Conservation (phyloP, 768 basidiomycete genomes). For the Termitomyces sp. region DNA sequence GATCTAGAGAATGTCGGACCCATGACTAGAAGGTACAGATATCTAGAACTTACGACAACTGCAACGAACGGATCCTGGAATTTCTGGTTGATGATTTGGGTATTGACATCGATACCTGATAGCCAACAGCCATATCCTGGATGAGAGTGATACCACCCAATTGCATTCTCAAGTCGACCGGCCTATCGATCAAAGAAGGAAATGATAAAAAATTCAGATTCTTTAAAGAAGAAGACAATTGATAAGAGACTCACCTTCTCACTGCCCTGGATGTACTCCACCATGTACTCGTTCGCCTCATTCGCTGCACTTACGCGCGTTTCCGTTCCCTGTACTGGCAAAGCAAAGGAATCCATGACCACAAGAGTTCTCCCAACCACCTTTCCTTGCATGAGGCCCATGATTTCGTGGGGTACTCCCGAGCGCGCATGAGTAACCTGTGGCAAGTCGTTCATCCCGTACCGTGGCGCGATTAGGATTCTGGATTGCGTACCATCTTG, state of each 20-base stretch:
- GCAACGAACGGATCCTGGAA: conserved; percentile 97
- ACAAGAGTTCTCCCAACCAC: conserved; percentile 73
- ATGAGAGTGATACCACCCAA: conserved; percentile 99
- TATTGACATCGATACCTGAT: conserved; percentile 97
- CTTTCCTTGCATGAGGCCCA: conserved; percentile 99
- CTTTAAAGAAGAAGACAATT: neutral
- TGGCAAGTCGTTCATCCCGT: neutral
- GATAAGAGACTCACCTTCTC: conserved; percentile 54
- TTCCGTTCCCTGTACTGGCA: conserved; percentile 97
- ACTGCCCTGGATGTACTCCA: conserved; percentile 80
- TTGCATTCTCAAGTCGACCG: conserved; percentile 77
- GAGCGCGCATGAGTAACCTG: conserved; percentile 98
- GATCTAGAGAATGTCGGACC: conserved; percentile 47
- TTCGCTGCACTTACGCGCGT: conserved; percentile 95
- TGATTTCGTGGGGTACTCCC: conserved; percentile 96
- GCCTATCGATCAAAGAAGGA: conserved; percentile 40
- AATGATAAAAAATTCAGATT: conserved; percentile 1
- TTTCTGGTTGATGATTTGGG: conserved; percentile 92
- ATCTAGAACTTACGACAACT: conserved; percentile 66
- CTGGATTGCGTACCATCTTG: conserved; percentile 65
- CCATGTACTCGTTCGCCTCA: conserved; percentile 99
- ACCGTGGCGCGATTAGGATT: neutral
- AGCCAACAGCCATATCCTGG: conserved; percentile 99
- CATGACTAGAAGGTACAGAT: neutral
- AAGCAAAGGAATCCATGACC: conserved; percentile 94